Conservation (phyloP, 1,284 basidiomycete genomes). For the Heterobasidion annosum region DNA sequence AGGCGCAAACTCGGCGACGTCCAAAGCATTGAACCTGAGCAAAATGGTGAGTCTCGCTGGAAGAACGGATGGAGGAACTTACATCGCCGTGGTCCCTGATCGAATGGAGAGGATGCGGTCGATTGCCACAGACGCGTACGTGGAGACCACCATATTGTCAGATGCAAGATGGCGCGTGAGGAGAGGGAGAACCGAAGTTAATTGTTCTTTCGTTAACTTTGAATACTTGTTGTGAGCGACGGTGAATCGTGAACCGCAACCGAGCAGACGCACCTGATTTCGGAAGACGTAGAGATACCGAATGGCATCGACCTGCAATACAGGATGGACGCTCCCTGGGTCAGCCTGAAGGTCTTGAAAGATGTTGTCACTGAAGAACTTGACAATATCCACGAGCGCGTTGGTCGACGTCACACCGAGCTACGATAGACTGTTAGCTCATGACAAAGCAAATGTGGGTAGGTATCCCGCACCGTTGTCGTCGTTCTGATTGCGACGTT, state of each 20-base stretch:
- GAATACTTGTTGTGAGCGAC: not conserved
- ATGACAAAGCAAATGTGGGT: not conserved
- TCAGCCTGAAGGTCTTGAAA: conserved; percentile 80
- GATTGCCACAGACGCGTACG: conserved; percentile 87
- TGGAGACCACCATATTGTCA: conserved; percentile 79
- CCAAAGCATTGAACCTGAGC: conserved; percentile 74
- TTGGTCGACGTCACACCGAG: conserved; percentile 94
- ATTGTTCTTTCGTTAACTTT: conserved; percentile 90
- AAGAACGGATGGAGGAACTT: not conserved
- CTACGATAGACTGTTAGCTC: conserved; percentile 20
- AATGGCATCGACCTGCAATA: conserved; percentile 94
- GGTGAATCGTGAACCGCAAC: not conserved
- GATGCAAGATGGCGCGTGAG: conserved; percentile 81
- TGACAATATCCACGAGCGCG: conserved; percentile 85
- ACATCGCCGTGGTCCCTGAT: conserved; percentile 60
- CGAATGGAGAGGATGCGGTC: conserved; percentile 85
- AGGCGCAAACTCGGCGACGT: conserved; percentile 79
- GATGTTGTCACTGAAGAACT: conserved; percentile 93
- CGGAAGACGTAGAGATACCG: conserved; percentile 92
- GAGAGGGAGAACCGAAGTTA: conserved; percentile 84
- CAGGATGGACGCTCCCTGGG: conserved; percentile 69
- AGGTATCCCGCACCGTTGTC: conserved; percentile 42
- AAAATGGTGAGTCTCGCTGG: not conserved
- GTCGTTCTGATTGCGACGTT: conserved; percentile 90
- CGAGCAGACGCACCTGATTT: conserved; percentile 60